Conservation (phyloP, 2,329 filamentous ascomycete species). For the Fonsecaea erecta region DNA sequence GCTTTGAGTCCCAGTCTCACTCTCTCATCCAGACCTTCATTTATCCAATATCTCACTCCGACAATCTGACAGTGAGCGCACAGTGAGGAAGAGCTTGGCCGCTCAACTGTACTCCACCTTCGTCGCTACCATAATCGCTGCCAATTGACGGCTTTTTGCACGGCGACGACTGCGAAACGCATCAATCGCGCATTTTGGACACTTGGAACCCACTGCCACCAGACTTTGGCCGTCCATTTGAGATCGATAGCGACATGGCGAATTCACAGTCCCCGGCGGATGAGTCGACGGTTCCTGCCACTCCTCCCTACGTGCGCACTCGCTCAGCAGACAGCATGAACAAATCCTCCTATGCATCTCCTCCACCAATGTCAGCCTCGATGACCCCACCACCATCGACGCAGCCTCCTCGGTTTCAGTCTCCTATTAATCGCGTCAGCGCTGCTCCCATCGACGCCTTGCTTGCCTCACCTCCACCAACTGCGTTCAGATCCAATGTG, state of each 20-base stretch:
- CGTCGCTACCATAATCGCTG: neutral
- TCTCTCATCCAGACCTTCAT: neutral
- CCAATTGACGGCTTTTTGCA: neutral
- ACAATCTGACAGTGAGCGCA: neutral
- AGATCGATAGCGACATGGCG: conserved; percentile 19
- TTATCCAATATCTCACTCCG: neutral
- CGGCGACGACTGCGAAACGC: neutral
- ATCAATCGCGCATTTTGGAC: neutral
- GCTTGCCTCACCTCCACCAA: conserved; percentile 55
- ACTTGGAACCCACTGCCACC: neutral
- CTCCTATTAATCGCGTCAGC: conserved; percentile 25
- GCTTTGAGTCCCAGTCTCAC: neutral
- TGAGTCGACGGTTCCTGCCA: conserved; percentile 25
- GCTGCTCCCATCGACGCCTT: conserved; percentile 19
- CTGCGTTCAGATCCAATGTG: conserved; percentile 49
- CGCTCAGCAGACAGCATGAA: conserved; percentile 32
- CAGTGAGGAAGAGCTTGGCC: neutral
- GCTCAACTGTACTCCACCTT: neutral
- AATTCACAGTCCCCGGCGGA: conserved; percentile 14
- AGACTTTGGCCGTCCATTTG: neutral
- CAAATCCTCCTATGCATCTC: conserved; percentile 33
- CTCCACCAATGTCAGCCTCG: conserved; percentile 32
- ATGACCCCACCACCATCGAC: conserved; percentile 37
- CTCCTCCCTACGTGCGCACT: conserved; percentile 31
- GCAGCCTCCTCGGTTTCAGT: conserved; percentile 34